Base-by-base conservation (phyloP, 441 rosid species). In the Populus hybrid region DNA sequence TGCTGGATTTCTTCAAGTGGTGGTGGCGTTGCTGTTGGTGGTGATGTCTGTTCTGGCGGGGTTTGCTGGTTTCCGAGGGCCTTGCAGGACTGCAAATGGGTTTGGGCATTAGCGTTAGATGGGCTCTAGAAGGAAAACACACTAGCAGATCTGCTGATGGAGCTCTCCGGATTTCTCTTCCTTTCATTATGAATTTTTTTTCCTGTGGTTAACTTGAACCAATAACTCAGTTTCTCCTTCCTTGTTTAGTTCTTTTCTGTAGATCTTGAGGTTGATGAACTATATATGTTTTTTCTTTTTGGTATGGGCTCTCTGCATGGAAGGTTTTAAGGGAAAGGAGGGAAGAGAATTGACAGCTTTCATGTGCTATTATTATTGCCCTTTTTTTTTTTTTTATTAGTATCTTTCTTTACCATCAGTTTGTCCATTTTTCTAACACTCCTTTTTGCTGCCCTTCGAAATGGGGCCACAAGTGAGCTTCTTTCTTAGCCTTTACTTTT, bases 91-190 rank as follows among this genome's bases (percentile, higher is more conserved):
- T 92, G 63, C 89, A 87, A 57, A 92, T 80, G 35, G 93, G 80
- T 84, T 93, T 93, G 3, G 94, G 89, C 91, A 88, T 87, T 78
- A 93, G 75, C 18, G 88, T 70, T 59, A 93, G 79, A 79, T 87
- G 96, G 9, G 94, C 79, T 83, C 95, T 85, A 71, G 96, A 86
- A 32, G 98, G 99, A 79, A 95, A 93, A 79, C 98, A 93, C 26
- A 90, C 94, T 46, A 95, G 75, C 35, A 93, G 81, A 88, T 95
- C 99, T 40, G 94, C 84, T 6, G 95, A 83, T 64, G 91, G 89
- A 75, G 91, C 88, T 74, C 87, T 86, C 73, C 82, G 87, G 69
- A 86, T 78, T 83, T 91, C 96, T 81, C 93, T 90, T 84, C 91
- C 88, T 84, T 81, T 92, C 91, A 93, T 95, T 79, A 76, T 83